These are phyloP conservation scores for Aspergillus sclerotialis DNA, from an alignment of 2,329 filamentous ascomycete species.

Conservation along the genomic window DNA sequence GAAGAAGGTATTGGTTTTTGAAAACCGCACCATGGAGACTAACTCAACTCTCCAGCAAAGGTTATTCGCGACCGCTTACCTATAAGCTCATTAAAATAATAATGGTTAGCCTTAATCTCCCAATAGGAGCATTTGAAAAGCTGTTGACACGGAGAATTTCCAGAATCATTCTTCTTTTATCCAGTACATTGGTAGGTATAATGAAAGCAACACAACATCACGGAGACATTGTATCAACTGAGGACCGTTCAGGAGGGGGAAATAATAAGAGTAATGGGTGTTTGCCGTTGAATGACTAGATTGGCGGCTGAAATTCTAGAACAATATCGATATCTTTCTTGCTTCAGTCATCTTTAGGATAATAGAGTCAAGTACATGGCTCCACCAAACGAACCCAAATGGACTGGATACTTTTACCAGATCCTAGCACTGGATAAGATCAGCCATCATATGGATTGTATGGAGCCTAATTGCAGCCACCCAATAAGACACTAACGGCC, in stretches of 20 bases:
- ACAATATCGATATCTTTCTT: not conserved
- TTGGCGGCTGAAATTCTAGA: not conserved
- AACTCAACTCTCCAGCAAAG: too few relatives aligned
- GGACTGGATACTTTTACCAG: not conserved
- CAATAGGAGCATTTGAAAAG: too few relatives aligned
- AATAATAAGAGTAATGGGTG: not conserved
- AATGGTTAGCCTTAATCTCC: too few relatives aligned
- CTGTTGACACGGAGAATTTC: not conserved
- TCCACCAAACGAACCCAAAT: not conserved
- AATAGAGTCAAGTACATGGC: too few relatives aligned
- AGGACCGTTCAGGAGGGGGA: not conserved
- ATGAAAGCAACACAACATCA: not conserved
- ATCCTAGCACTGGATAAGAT: not conserved
- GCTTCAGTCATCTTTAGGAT: too few relatives aligned
- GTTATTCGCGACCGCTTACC: too few relatives aligned
- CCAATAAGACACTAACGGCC: constrained; percentile 6
- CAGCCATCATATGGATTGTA: not conserved
- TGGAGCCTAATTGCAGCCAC: not conserved
- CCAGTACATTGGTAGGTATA: not conserved
- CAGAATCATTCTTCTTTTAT: not conserved
- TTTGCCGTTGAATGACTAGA: too few relatives aligned
- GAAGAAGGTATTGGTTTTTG: too few relatives aligned
- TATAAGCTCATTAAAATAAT: too few relatives aligned
- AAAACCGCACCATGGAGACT: too few relatives aligned
- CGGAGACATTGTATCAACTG: not conserved